Percentiles rank a stretch among this genome's conserved stretches.
Evolutionary conservation across 2,329 filamentous ascomycete genomes (phyloP).

Genomic region (Alternaria panax): DNA sequence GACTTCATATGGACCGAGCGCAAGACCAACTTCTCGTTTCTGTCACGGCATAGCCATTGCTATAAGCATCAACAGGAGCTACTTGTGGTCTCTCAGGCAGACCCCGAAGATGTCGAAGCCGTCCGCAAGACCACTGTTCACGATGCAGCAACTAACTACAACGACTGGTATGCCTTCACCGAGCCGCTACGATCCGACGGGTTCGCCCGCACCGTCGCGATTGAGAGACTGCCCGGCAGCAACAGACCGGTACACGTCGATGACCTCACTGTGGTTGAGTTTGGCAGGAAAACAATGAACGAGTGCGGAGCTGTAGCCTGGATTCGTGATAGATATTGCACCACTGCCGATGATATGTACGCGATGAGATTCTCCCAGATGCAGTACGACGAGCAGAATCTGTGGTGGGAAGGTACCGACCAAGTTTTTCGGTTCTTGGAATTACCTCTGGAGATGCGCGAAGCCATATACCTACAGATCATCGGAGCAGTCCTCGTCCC

Average conservation of each 20-base stretch:
- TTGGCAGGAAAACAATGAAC: not conserved
- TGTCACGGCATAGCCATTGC: constrained; percentile 17
- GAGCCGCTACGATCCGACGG: not conserved
- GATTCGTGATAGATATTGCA: constrained; percentile 19
- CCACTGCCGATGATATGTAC: constrained; percentile 6
- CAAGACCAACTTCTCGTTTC: constrained; percentile 22
- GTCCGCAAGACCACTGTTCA: not conserved
- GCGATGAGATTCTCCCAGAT: constrained; percentile 10
- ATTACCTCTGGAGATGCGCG: constrained; percentile 22
- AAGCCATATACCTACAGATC: constrained; percentile 17
- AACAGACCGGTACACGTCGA: not conserved
- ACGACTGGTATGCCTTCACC: constrained; percentile 17
- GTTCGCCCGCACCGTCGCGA: constrained; percentile 5
- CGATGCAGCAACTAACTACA: not conserved
- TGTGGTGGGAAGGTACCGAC: constrained; percentile 25
- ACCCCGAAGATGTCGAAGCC: not conserved
- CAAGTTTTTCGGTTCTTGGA: constrained; percentile 18
- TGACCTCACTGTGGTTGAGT: constrained; percentile 1
- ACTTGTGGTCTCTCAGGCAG: constrained; percentile 10
- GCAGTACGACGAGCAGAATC: constrained; percentile 20
- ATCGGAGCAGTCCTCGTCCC: constrained; percentile 22
- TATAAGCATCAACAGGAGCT: constrained; percentile 16
- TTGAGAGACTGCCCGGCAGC: not conserved
- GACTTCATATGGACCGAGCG: constrained; percentile 22
- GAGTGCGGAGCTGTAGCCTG: constrained; percentile 8